phyloP scores from a whole-genome alignment of 352 stramenopile genomes.

The Elongisporangium undulatum region DNA sequence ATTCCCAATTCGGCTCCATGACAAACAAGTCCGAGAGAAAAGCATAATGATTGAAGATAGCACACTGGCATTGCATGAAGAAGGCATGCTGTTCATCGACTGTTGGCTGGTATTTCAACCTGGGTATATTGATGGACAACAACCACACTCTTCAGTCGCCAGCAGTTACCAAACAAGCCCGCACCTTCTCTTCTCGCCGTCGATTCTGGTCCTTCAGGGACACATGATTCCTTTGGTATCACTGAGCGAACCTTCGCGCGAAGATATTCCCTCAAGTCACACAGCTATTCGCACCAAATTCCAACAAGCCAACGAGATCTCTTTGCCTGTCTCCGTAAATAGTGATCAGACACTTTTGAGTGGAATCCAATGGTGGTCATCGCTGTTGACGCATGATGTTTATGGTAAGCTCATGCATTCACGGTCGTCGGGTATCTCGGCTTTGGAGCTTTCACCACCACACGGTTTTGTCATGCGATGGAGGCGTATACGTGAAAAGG shows the following conservation, averaged over 20 bases:
- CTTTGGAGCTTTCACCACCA: slow-evolving; percentile 17
- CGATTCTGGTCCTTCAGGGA: neutral
- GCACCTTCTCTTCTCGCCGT: neutral
- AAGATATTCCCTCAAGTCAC: neutral
- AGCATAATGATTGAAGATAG: neutral
- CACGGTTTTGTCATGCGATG: neutral
- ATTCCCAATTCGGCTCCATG: neutral
- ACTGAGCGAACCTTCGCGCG: neutral
- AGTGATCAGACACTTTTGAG: slow-evolving; percentile 7
- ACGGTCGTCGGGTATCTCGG: slow-evolving; percentile 2
- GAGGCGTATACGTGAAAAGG: neutral
- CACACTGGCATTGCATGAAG: neutral
- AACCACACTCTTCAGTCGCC: neutral
- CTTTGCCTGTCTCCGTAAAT: neutral
- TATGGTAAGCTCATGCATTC: neutral
- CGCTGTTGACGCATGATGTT: slow-evolving; percentile 22
- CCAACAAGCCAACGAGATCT: neutral
- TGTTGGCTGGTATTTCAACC: neutral
- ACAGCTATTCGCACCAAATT: neutral
- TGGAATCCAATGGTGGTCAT: slow-evolving; percentile 35
- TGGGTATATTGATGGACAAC: neutral
- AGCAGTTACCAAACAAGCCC: neutral
- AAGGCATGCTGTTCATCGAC: neutral
- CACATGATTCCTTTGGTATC: neutral
- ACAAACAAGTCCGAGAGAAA: neutral